phyloP scores from a whole-genome alignment of 2,329 filamentous ascomycete genomes.

The Exophiala xenobiotica region DNA sequence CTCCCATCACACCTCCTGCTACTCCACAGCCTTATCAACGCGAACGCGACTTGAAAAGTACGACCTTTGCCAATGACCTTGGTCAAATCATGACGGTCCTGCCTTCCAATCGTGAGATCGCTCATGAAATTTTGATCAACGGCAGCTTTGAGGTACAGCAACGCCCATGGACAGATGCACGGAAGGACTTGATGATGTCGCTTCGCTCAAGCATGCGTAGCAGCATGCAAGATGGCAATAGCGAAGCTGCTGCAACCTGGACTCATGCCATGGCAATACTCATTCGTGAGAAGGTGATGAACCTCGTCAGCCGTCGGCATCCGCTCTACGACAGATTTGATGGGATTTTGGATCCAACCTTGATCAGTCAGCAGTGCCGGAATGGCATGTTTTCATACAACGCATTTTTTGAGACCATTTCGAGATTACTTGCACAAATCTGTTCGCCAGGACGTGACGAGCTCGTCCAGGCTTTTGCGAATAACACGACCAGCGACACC shows the following conservation, averaged over 20 bases:
- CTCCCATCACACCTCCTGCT: conserved; percentile 27
- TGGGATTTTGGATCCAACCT: conserved; percentile 59
- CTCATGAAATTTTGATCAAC: conserved; percentile 64
- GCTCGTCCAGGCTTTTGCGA: conserved; percentile 56
- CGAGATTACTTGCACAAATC: conserved; percentile 61
- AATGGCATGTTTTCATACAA: conserved; percentile 63
- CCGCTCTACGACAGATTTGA: conserved; percentile 61
- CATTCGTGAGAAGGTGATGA: conserved; percentile 60
- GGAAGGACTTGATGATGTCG: conserved; percentile 56
- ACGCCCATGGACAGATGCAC: conserved; percentile 47
- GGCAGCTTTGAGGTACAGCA: conserved; percentile 62
- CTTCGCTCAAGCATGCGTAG: conserved; percentile 53
- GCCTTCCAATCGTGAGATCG: conserved; percentile 60
- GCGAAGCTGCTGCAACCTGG: conserved; percentile 57
- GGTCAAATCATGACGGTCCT: conserved; percentile 59
- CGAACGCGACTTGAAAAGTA: conserved; percentile 38
- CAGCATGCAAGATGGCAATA: conserved; percentile 59
- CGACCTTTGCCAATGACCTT: conserved; percentile 41
- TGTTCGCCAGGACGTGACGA: conserved; percentile 65
- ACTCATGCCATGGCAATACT: conserved; percentile 67
- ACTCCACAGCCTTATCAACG: conserved; percentile 38
- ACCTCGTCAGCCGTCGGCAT: conserved; percentile 59
- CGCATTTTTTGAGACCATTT: conserved; percentile 63
- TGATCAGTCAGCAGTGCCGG: conserved; percentile 58
- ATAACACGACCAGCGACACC: conserved; percentile 52